Percentiles rank a stretch among this genome's conserved stretches.
phyloP scores from a whole-genome alignment of 1,139 yeast species.

The Magnusiomyces magnusii region DNA sequence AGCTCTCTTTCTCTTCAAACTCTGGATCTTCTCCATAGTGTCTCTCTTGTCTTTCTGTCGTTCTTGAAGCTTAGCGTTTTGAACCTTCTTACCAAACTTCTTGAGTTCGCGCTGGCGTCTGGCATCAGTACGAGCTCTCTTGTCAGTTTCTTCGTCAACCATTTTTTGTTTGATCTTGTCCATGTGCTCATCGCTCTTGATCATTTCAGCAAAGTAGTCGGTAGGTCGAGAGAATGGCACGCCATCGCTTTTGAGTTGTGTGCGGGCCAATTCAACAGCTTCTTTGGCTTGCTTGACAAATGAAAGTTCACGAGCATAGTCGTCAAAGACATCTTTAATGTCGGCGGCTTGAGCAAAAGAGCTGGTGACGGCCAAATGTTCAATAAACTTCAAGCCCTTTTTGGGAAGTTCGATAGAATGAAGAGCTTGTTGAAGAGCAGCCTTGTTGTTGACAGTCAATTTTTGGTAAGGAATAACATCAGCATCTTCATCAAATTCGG shows the following conservation, averaged over 20 bases:
- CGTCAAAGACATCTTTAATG: constrained; percentile 89
- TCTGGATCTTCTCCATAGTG: constrained; percentile 81
- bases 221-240: constrained; percentile 89
- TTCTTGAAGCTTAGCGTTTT: constrained; percentile 85
- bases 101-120: constrained; percentile 89
- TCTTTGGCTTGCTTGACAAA: constrained; percentile 89
- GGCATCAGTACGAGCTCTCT: constrained; percentile 90
- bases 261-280: constrained; percentile 71
- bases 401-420: constrained; percentile 31
- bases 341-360: constrained; percentile 43
- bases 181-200: constrained; percentile 97
- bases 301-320: constrained; percentile 77
- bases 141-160: constrained; percentile 78
- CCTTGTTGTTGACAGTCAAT: constrained; percentile 48
- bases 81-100: constrained; percentile 97
- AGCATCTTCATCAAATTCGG: constrained; percentile 77
- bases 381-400: constrained; percentile 59
- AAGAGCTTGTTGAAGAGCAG: constrained; percentile 34
- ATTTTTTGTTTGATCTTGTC: constrained; percentile 80
- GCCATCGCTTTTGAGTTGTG: constrained; percentile 53
- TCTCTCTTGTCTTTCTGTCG: constrained; percentile 94
- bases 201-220: constrained; percentile 98
- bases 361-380: constrained; percentile 70
- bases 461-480: constrained; percentile 87
- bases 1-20: constrained; percentile 80